Percentiles rank a stretch among this genome's conserved stretches.
phyloP scores from a whole-genome alignment of 1,284 basidiomycete species.

The Cutaneotrichosporon spelunceum region DNA sequence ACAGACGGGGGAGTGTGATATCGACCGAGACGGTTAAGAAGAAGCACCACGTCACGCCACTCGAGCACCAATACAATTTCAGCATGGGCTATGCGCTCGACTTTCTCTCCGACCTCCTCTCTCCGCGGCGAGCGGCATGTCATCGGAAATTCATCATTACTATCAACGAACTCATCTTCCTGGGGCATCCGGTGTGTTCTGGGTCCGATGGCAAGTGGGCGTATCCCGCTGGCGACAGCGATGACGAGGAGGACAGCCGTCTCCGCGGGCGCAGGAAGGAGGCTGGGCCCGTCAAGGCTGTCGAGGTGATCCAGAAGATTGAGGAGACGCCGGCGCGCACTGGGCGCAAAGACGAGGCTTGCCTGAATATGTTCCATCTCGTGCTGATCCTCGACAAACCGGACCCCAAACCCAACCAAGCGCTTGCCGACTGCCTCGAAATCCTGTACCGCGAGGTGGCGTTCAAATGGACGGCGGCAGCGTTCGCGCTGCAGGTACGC shows the following conservation, averaged over 20 bases:
- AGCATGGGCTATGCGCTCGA: constrained; percentile 72
- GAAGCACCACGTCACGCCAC: constrained; percentile 4
- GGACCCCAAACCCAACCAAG: constrained; percentile 62
- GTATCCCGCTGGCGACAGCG: constrained; percentile 29
- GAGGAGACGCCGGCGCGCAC: neutral
- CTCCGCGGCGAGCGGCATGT: constrained; percentile 73
- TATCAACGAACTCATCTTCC: constrained; percentile 88
- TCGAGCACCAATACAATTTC: constrained; percentile 40
- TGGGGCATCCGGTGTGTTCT: constrained; percentile 88
- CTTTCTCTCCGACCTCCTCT: constrained; percentile 76
- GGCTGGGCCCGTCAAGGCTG: constrained; percentile 6
- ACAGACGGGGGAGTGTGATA: constrained; percentile 6
- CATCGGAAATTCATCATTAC: constrained; percentile 92
- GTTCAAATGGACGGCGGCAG: constrained; percentile 80
- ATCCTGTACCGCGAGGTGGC: constrained; percentile 73
- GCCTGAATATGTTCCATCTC: constrained; percentile 78
- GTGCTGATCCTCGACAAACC: constrained; percentile 84
- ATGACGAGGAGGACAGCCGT: constrained; percentile 21
- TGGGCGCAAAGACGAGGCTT: constrained; percentile 46
- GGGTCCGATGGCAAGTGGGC: constrained; percentile 69
- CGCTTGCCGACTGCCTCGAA: constrained; percentile 66
- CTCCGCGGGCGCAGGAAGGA: constrained; percentile 21
- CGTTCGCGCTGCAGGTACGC: constrained; percentile 79
- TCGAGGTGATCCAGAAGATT: constrained; percentile 19
- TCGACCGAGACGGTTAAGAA: constrained; percentile 19